Evolutionary conservation across 2,329 filamentous ascomycete genomes (phyloP), one percentile per base, ranked within the genome.

Genomic region (Hawksworthiomyces lignivorus): DNA sequence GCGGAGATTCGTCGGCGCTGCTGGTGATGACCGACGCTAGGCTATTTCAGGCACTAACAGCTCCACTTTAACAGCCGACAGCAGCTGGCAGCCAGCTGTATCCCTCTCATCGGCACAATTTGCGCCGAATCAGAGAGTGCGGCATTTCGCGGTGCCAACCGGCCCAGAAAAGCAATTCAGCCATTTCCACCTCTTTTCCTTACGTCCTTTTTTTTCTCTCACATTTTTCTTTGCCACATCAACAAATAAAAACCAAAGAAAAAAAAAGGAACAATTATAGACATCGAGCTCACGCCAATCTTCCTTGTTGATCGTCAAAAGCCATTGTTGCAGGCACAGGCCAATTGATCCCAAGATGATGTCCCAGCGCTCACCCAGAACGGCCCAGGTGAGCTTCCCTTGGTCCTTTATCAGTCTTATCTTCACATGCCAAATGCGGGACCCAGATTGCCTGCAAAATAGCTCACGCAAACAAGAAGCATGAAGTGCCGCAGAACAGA

Each of bases 311-410:
- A 12, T n/a, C 30, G 22, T 39, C 42, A 18, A n/a, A n/a, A n/a
- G 22, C 22, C 28, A 31, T 32, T 12, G 21, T 14, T 29, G 14
- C 31, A 36, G 35, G 44, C n/a, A 10, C 37, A 44, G 30, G 39
- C 41, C 47, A 50, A 54, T 52, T 50, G 39, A 21, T n/a, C 41
- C 33, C 60, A 72, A 56, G 51, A 79, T 79, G 75, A 59, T 79
- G 62, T 77, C 74, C 61, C 72, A 73, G 64, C 70, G 68, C 64
- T 72, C 74, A 57, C 53, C 68, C 52, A 61, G 71, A 61, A 64
- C 72, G 62, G 72, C 73, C 54, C 71, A 77, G 73, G 75, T 78
- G 70, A 52, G 43, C 31, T 35, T 15, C 14, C 5, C 27, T 32
- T 36, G n/a, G 18, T 27, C 11, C 24, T 21, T 22, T 8, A 17